Evolutionary conservation across 306 rosid genomes (phyloP).

Genomic region (Morella rubra): DNA sequence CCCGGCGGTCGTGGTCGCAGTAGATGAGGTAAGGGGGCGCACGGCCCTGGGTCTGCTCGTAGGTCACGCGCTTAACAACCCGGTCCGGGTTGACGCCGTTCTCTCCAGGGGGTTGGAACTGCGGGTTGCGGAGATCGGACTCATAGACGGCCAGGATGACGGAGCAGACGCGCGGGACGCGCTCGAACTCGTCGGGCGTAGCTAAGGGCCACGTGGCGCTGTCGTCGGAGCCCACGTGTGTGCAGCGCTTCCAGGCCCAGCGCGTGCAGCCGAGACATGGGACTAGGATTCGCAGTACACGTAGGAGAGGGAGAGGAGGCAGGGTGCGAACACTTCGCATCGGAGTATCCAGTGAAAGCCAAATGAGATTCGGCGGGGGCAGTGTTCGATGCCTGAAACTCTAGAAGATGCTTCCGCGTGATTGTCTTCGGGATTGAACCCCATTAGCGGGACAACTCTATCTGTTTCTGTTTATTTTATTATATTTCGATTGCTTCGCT

Average conservation of each 20-base stretch:
- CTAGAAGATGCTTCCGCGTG: no score
- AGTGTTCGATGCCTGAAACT: no score
- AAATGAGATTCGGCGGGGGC: no score
- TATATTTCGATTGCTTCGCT: no score
- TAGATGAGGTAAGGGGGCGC: slow-evolving; percentile 89
- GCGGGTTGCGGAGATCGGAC: slow-evolving; percentile 51
- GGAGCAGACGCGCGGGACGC: slow-evolving; percentile 77
- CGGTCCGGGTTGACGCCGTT: slow-evolving; percentile 62
- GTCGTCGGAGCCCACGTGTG: slow-evolving; percentile 78
- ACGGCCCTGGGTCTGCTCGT: slow-evolving; percentile 50
- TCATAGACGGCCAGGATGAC: slow-evolving; percentile 84
- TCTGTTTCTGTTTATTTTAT: no score
- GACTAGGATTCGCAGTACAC: slow-evolving; percentile 16
- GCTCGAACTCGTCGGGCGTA: slow-evolving; percentile 61
- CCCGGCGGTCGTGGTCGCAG: slow-evolving; percentile 60
- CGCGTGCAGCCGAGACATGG: slow-evolving; percentile 68
- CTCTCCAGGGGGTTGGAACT: slow-evolving; percentile 44
- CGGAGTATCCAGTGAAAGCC: no score
- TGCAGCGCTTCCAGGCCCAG: slow-evolving; percentile 96
- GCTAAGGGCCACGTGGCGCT: slow-evolving; percentile 77
- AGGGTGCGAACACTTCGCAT: no score
- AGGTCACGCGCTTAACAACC: slow-evolving; percentile 55
- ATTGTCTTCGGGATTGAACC: no score
- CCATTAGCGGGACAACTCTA: no score
- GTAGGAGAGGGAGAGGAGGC: no score